Evolutionary conservation across 2,329 filamentous ascomycete genomes (phyloP).

Genomic region (Fusarium continuum): DNA sequence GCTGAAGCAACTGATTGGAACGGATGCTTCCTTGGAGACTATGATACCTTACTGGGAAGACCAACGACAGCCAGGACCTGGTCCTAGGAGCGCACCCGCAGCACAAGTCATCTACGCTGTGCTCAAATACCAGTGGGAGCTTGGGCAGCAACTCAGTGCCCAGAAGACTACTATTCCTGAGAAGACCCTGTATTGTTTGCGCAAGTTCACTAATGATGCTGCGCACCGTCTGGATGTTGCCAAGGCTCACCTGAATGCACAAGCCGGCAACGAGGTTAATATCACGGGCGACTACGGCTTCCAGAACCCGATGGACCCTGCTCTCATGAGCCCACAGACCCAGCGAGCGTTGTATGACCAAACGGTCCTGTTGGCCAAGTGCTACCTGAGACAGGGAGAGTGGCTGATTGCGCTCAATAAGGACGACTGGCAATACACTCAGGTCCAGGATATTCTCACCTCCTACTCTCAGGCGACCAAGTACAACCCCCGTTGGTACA

Average conservation of each 20-base stretch:
- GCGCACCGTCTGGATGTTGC: conserved; percentile 63
- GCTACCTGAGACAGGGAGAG: conserved; percentile 94
- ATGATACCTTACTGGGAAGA: conserved; percentile 68
- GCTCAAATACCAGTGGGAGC: conserved; percentile 96
- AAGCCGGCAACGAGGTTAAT: conserved; percentile 57
- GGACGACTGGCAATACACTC: conserved; percentile 87
- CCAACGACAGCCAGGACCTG: conserved; percentile 25
- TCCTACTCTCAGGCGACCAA: conserved; percentile 92
- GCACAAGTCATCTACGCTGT: conserved; percentile 95
- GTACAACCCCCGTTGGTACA: conserved; percentile 96
- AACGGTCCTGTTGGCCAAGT: conserved; percentile 85
- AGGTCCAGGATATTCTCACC: conserved; percentile 87
- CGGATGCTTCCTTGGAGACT: conserved; percentile 68
- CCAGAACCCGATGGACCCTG: conserved; percentile 56
- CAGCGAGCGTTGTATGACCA: conserved; percentile 67
- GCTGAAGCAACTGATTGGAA: conserved; percentile 86
- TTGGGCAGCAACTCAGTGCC: conserved; percentile 68
- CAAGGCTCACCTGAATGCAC: conserved; percentile 59
- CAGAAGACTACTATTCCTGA: conserved; percentile 58
- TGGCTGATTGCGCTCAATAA: conserved; percentile 90
- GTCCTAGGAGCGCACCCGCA: conserved; percentile 60
- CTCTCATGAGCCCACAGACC: conserved; percentile 58
- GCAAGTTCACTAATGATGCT: conserved; percentile 68
- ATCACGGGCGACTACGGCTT: conserved; percentile 60
- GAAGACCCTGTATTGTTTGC: conserved; percentile 66